Percentiles rank a stretch among this genome's conserved stretches.
phyloP scores from a whole-genome alignment of 306 rosid species.

The Pueraria montana region DNA sequence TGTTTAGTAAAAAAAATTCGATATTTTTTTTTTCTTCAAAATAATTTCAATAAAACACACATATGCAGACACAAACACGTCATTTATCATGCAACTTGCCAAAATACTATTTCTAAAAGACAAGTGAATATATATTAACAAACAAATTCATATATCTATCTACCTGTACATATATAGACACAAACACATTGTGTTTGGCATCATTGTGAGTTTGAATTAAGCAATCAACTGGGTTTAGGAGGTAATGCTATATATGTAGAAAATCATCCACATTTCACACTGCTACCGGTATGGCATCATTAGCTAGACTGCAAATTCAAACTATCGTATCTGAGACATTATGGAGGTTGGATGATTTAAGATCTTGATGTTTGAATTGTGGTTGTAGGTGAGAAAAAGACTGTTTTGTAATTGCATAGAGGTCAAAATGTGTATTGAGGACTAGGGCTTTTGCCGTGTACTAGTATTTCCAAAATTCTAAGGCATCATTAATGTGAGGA shows the following conservation, averaged over 20 bases:
- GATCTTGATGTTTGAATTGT: slow-evolving; percentile 45
- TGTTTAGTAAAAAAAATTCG: too few relatives aligned
- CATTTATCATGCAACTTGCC: too few relatives aligned
- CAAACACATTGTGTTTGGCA: neutral
- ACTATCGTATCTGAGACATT: slow-evolving; percentile 8
- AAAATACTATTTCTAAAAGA: too few relatives aligned
- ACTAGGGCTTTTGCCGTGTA: slow-evolving; percentile 34
- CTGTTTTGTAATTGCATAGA: slow-evolving; percentile 33
- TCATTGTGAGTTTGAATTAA: slow-evolving; percentile 9
- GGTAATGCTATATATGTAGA: neutral
- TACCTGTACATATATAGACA: too few relatives aligned
- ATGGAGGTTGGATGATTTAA: slow-evolving; percentile 46
- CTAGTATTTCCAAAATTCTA: slow-evolving; percentile 44
- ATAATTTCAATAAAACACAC: too few relatives aligned
- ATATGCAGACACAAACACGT: too few relatives aligned
- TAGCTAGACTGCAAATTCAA: slow-evolving; percentile 38
- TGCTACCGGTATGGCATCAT: neutral
- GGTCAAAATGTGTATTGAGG: slow-evolving; percentile 51
- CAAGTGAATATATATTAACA: too few relatives aligned
- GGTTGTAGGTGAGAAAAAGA: slow-evolving; percentile 43
- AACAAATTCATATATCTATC: too few relatives aligned
- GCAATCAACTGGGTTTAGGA: neutral
- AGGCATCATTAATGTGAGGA: slow-evolving; percentile 48
- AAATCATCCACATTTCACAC: neutral
- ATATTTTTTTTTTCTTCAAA: too few relatives aligned